Conservation (phyloP, 495 filamentous ascomycete species). For the Talaromyces nanjingensis region DNA sequence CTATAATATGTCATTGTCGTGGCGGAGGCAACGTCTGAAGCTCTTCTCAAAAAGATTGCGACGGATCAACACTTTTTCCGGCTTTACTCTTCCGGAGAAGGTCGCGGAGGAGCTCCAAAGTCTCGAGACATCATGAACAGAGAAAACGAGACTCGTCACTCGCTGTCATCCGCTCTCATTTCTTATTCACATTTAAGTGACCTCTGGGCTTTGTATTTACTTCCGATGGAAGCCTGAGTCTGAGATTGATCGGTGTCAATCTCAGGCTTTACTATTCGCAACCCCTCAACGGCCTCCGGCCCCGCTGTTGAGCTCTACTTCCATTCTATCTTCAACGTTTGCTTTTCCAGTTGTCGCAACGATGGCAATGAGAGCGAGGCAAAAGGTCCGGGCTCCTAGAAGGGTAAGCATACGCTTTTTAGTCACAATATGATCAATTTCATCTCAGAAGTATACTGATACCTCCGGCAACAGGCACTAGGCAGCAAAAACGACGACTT, state of each 20-base stretch:
- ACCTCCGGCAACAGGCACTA: conserved; percentile 35
- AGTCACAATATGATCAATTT: neutral
- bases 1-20: neutral
- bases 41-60: conserved; percentile 14
- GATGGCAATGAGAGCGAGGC: conserved; percentile 50
- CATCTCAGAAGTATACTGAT: neutral
- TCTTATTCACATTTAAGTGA: neutral
- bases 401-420: conserved; percentile 44
- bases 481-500: conserved; percentile 60
- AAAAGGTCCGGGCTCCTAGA: conserved; percentile 66
- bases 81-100: conserved; percentile 14
- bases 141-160: neutral
- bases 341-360: neutral
- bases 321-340: neutral
- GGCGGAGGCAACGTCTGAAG: neutral
- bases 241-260: neutral
- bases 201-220: neutral
- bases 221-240: neutral
- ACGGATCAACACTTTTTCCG: conserved; percentile 22
- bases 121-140: neutral
- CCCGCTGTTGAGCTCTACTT: conserved; percentile 1
- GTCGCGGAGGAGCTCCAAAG: conserved; percentile 3
- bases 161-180: neutral
- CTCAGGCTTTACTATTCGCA: neutral
- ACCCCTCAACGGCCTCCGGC: neutral